These are phyloP conservation scores for Eucalyptus urophylla DNA, from an alignment of 345 rosid species.

Conservation along the genomic window DNA sequence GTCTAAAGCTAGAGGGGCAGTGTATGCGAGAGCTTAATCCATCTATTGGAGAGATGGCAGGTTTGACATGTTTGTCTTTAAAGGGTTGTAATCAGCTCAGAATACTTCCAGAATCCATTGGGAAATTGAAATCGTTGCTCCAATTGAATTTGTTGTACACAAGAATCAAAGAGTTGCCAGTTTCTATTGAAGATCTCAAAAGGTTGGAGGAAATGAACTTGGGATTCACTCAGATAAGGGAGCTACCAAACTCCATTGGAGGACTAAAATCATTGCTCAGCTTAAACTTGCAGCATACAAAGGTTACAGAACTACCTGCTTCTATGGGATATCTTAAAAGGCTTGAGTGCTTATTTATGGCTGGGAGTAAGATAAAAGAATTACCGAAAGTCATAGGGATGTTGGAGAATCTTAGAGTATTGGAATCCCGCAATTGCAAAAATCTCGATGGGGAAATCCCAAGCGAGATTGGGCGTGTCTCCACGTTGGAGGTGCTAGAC, in stretches of 20 bases:
- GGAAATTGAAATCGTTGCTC: background rate
- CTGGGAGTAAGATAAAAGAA: background rate
- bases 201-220: background rate
- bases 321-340: too few relatives aligned
- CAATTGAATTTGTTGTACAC: background rate
- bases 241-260: background rate
- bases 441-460: background rate
- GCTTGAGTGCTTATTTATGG: background rate
- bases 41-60: background rate
- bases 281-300: too few relatives aligned
- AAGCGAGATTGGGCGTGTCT: background rate
- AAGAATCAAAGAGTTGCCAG: background rate
- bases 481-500: background rate
- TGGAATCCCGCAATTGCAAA: background rate
- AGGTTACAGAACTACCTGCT: background rate
- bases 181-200: background rate
- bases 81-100: background rate
- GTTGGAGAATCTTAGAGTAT: too few relatives aligned
- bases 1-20: background rate
- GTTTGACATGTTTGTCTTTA: background rate
- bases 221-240: background rate
- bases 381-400: background rate
- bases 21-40: background rate
- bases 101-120: background rate
- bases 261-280: background rate